Conservation (phyloP, 2,329 filamentous ascomycete genomes). For the Scedosporium boydii region DNA sequence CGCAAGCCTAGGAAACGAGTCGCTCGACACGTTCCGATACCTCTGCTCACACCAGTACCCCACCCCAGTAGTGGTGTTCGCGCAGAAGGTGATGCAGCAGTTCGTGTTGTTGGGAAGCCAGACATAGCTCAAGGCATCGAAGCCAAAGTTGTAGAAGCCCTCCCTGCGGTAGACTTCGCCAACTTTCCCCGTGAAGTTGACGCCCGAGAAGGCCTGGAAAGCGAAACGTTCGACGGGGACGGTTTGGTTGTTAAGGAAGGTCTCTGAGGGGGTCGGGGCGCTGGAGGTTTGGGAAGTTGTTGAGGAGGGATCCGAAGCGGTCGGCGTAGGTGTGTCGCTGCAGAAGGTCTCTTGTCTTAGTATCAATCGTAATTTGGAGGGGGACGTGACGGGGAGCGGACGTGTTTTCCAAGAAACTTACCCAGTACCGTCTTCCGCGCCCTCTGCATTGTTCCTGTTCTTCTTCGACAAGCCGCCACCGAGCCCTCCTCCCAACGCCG, state of each 20-base stretch:
- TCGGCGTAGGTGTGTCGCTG: not conserved
- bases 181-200: constrained; percentile 14
- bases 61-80: constrained; percentile 11
- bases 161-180: constrained; percentile 16
- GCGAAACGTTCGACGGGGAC: constrained; percentile 11
- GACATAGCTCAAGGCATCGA: constrained; percentile 13
- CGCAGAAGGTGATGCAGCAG: constrained; percentile 16
- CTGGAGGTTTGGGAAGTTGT: constrained; percentile 1
- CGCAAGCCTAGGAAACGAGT: constrained; percentile 14
- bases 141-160: constrained; percentile 14
- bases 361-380: not conserved
- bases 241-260: constrained; percentile 17
- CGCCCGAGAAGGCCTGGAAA: constrained; percentile 21
- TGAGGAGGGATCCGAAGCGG: not conserved
- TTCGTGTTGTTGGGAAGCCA: constrained; percentile 12
- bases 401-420: not conserved
- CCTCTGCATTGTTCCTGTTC: not conserved
- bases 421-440: not conserved
- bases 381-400: not conserved
- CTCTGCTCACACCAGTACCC: constrained; percentile 18
- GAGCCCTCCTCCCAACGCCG: constrained; percentile 12
- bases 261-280: constrained; percentile 3
- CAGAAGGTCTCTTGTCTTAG: not conserved
- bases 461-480: constrained; percentile 8
- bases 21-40: constrained; percentile 9